Conservation (phyloP, 2,329 filamentous ascomycete genomes). For the Ophiosphaerella narmari region DNA sequence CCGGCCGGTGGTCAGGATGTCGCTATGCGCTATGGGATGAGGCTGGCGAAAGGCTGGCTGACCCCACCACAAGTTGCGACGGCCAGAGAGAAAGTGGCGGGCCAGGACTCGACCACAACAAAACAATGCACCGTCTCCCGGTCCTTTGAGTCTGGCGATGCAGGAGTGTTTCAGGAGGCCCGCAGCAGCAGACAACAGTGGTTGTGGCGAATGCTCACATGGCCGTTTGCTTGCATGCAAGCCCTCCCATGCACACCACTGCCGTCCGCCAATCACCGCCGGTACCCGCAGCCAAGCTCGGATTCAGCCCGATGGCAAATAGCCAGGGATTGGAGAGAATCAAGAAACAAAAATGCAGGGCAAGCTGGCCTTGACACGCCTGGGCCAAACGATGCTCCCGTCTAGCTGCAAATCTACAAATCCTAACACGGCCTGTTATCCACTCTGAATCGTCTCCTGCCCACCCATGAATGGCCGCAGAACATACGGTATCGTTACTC, state of each 20-base stretch:
- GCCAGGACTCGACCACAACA: constrained; percentile 13
- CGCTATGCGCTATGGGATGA: constrained; percentile 15
- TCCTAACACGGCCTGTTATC: constrained; percentile 6
- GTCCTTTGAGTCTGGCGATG: background rate
- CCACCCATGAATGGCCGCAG: constrained; percentile 81
- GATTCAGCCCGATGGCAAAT: constrained; percentile 31
- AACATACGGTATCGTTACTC: constrained; percentile 77
- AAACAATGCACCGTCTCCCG: background rate
- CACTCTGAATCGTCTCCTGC: constrained; percentile 36
- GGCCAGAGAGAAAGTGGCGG: constrained; percentile 6
- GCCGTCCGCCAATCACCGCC: constrained; percentile 35
- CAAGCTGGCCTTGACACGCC: constrained; percentile 9
- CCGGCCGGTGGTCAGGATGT: background rate
- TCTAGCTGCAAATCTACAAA: background rate
- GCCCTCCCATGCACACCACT: constrained; percentile 16
- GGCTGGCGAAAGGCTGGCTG: constrained; percentile 8
- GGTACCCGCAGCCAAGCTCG: constrained; percentile 32
- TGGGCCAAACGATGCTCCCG: constrained; percentile 8
- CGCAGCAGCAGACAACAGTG: constrained; percentile 26
- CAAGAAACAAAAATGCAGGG: constrained; percentile 14
- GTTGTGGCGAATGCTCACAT: constrained; percentile 38
- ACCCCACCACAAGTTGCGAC: constrained; percentile 28
- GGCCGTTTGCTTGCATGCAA: constrained; percentile 27
- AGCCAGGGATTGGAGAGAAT: constrained; percentile 24
- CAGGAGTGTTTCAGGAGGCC: constrained; percentile 33